Evolutionary conservation across 1,284 basidiomycete species (phyloP).

Genomic region (Pseudozyma hubeiensis): DNA sequence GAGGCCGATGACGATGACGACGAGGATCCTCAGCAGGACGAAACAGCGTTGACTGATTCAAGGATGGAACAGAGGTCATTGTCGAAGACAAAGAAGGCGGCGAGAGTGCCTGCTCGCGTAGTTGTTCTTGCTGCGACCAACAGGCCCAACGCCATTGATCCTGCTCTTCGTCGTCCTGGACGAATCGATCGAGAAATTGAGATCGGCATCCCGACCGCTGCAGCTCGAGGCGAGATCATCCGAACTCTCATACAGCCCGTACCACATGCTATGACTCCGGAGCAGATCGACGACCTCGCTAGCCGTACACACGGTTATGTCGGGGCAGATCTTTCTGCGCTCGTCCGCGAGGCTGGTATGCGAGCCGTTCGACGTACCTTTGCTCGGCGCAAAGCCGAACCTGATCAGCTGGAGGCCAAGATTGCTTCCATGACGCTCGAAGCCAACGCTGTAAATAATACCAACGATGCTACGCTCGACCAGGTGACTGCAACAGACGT

Average conservation of each 20-base stretch:
- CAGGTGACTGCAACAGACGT: constrained; percentile 74
- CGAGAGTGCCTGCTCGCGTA: constrained; percentile 73
- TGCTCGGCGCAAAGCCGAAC: constrained; percentile 19
- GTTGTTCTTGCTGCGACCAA: constrained; percentile 98
- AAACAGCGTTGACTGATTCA: constrained; percentile 62
- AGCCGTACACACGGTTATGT: constrained; percentile 93
- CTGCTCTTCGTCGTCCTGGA: constrained; percentile 90
- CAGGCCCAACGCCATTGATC: constrained; percentile 95
- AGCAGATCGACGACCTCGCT: constrained; percentile 78
- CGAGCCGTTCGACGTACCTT: constrained; percentile 81
- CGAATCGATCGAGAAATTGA: constrained; percentile 97
- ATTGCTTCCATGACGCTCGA: constrained; percentile 41
- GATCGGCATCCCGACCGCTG: constrained; percentile 90
- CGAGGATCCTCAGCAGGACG: constrained; percentile 16
- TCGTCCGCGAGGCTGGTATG: constrained; percentile 93
- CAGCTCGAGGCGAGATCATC: constrained; percentile 84
- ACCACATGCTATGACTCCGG: constrained; percentile 78
- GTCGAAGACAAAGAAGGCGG: constrained; percentile 30
- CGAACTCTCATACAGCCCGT: constrained; percentile 82
- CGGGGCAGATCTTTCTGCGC: constrained; percentile 91
- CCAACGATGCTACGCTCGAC: constrained; percentile 12
- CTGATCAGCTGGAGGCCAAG: constrained; percentile 24
- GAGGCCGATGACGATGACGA: constrained; percentile 47
- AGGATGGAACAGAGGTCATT: constrained; percentile 48
- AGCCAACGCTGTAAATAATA: neutral